These are phyloP conservation scores for Solanum pennellii DNA, from an alignment of 257 asterid genomes.

Conservation along the genomic window DNA sequence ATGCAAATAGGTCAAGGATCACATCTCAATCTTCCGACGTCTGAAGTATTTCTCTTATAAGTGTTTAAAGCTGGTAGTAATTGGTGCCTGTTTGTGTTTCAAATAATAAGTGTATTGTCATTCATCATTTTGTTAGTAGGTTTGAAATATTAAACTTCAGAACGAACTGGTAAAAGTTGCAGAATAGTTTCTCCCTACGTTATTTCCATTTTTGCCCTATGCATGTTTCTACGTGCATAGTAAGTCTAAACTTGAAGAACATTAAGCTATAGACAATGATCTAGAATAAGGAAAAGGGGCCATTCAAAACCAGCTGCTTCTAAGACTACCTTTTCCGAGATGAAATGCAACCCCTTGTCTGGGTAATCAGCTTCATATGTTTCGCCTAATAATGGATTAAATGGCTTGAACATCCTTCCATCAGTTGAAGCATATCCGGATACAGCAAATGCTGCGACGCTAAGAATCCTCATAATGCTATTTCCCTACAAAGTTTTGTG, in stretches of 20 bases:
- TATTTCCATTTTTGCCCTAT: background rate
- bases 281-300: background rate
- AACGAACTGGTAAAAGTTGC: background rate
- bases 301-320: background rate
- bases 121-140: background rate
- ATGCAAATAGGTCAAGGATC: background rate
- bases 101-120: background rate
- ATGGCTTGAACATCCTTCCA: constrained; percentile 7
- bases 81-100: background rate
- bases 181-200: background rate
- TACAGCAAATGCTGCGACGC: constrained; percentile 7
- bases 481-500: constrained; percentile 1
- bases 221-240: background rate
- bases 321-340: constrained; percentile 5
- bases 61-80: background rate
- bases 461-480: constrained; percentile 7
- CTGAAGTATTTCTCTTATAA: background rate
- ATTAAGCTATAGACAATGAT: background rate
- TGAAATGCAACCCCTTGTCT: constrained; percentile 5
- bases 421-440: constrained; percentile 12
- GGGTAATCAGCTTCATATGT: constrained; percentile 8
- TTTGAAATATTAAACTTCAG: background rate
- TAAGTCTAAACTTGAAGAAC: background rate
- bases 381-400: constrained; percentile 8
- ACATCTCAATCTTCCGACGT: background rate